Percentiles rank a stretch among this genome's conserved stretches.
Conservation (phyloP, 768 basidiomycete species). For the Coprinopsis cinerea region DNA sequence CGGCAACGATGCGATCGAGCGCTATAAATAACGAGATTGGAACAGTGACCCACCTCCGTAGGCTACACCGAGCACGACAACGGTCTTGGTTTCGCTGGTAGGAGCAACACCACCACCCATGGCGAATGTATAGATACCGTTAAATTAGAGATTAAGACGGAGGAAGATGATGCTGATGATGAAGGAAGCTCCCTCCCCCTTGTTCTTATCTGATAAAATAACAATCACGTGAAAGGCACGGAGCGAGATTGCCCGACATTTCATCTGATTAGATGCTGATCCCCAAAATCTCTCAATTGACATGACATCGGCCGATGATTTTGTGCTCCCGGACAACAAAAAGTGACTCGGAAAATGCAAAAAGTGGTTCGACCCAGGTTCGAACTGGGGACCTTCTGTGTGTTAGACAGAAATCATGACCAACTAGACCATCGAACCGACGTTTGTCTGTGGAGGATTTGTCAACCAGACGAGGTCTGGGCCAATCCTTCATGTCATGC, state of each 20-base stretch:
- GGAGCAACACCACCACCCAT: slow-evolving; percentile 21
- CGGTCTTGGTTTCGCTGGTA: slow-evolving; percentile 26
- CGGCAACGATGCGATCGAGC: background rate
- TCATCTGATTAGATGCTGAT: background rate
- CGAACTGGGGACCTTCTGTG: slow-evolving; percentile 18
- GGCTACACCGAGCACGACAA: slow-evolving; percentile 50
- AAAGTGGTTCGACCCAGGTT: slow-evolving; percentile 16
- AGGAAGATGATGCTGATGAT: background rate
- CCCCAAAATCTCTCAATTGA: background rate
- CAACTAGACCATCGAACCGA: slow-evolving; percentile 8
- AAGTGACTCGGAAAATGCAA: background rate
- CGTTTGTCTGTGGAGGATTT: too few species aligned
- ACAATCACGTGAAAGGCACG: background rate
- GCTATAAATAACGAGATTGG: background rate
- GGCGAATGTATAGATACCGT: background rate
- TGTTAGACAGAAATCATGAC: slow-evolving; percentile 9
- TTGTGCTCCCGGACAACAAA: too few species aligned
- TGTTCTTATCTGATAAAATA: background rate
- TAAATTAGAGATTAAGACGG: background rate
- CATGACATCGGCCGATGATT: too few species aligned
- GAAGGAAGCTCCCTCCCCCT: background rate
- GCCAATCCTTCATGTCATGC: too few species aligned
- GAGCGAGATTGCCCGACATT: background rate
- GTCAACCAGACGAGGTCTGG: too few species aligned
- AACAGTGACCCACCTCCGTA: slow-evolving; percentile 40